Evolutionary conservation across 2,329 filamentous ascomycete genomes (phyloP).

Genomic region (Pyrenochaeta sp.): DNA sequence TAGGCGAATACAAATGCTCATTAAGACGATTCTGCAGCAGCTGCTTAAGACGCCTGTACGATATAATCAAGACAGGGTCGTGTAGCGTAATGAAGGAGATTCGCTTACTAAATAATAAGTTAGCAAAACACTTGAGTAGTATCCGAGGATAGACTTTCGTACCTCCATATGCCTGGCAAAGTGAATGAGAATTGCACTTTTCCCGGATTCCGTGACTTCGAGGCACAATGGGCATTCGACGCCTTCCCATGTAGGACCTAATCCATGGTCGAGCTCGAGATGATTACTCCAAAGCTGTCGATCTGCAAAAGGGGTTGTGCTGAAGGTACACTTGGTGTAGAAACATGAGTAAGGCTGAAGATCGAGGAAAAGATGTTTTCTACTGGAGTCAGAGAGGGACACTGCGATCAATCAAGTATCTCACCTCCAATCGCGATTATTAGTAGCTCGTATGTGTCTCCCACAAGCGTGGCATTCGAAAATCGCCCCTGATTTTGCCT

Average conservation of each 20-base stretch:
- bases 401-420: not conserved
- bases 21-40: too few species aligned
- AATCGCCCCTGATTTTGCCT: conserved; percentile 22
- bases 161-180: conserved; percentile 33
- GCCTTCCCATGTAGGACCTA: conserved; percentile 25
- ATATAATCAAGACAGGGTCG: too few species aligned
- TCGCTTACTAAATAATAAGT: too few species aligned
- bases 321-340: conserved; percentile 20
- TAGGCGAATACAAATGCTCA: too few species aligned
- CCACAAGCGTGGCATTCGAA: conserved; percentile 35
- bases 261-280: conserved; percentile 23
- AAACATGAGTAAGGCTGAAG: conserved; percentile 34
- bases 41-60: too few species aligned
- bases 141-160: too few species aligned
- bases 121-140: too few species aligned
- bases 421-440: conserved; percentile 32
- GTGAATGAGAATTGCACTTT: conserved; percentile 21
- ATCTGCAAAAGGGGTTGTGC: conserved; percentile 15
- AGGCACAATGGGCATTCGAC: conserved; percentile 28
- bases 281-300: conserved; percentile 26
- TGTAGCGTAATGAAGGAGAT: too few species aligned
- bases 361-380: conserved; percentile 33
- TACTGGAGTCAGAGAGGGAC: not conserved
- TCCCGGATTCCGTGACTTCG: conserved; percentile 19
- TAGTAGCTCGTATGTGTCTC: conserved; percentile 15